Conservation (phyloP, 371 early-diverging fungal species). For the Rhizopus stolonifer region DNA sequence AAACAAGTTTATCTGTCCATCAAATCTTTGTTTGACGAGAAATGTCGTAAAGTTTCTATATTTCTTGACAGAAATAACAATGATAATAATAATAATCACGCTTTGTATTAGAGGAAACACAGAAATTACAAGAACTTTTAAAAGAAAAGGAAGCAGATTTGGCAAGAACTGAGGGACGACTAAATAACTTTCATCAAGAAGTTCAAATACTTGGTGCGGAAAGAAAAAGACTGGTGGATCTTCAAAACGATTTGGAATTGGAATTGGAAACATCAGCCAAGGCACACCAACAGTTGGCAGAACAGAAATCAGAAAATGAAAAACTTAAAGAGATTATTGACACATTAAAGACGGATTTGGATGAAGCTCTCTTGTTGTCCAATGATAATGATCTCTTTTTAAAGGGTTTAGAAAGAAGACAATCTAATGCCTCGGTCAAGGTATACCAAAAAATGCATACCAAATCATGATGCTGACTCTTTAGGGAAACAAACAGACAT, state of each 20-base stretch:
- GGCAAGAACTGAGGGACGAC: slow-evolving; percentile 32
- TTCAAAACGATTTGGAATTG: slow-evolving; percentile 40
- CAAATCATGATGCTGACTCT: too few relatives aligned
- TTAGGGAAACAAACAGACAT: too few relatives aligned
- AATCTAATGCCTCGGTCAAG: slow-evolving; percentile 14
- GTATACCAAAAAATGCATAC: slow-evolving; percentile 9
- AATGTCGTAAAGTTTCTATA: slow-evolving; percentile 41
- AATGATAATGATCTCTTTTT: background rate
- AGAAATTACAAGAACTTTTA: slow-evolving; percentile 46
- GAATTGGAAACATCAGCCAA: slow-evolving; percentile 43
- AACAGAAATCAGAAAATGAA: slow-evolving; percentile 52
- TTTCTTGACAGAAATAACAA: too few relatives aligned
- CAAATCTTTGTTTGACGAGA: slow-evolving; percentile 47
- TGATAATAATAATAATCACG: too few relatives aligned
- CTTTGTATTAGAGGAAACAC: slow-evolving; percentile 48
- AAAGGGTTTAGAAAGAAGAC: slow-evolving; percentile 1
- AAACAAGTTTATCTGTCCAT: slow-evolving; percentile 52
- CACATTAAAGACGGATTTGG: slow-evolving; percentile 42
- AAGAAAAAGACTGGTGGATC: slow-evolving; percentile 36
- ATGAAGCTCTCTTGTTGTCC: slow-evolving; percentile 31
- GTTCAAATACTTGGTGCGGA: slow-evolving; percentile 39
- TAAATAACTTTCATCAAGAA: slow-evolving; percentile 37
- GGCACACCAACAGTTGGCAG: slow-evolving; percentile 47
- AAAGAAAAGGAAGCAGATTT: slow-evolving; percentile 45
- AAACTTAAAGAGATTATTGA: slow-evolving; percentile 52